These are phyloP conservation scores for Podochytrium sp. DNA, from an alignment of 192 early-diverging fungal genomes.

Conservation along the genomic window DNA sequence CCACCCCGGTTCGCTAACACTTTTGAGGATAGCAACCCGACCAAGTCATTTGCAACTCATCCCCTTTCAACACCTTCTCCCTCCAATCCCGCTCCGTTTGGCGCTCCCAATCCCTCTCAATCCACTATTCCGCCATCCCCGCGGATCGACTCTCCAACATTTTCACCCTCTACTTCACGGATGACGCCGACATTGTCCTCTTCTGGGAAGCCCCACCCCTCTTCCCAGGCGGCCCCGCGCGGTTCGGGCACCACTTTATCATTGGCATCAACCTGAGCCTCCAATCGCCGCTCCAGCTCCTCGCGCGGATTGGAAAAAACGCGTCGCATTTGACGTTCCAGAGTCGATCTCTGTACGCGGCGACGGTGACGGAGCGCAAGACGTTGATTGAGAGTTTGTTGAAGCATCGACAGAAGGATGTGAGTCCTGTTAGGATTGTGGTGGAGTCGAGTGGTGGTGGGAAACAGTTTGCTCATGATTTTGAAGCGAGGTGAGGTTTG, in stretches of 20 bases:
- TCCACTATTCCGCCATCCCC: constrained; percentile 72
- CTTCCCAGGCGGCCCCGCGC: constrained; percentile 35
- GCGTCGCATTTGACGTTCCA: constrained; percentile 27
- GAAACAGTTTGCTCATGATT: constrained; percentile 43
- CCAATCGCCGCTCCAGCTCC: constrained; percentile 54
- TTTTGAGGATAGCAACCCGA: constrained; percentile 25
- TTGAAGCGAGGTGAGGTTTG: constrained; percentile 3
- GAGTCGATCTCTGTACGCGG: constrained; percentile 68
- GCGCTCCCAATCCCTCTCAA: constrained; percentile 63
- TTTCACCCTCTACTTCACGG: constrained; percentile 86
- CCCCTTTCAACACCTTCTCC: constrained; percentile 71
- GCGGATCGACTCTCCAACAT: constrained; percentile 55
- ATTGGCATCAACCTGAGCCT: constrained; percentile 89
- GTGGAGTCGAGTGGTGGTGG: constrained; percentile 51
- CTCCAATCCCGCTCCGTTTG: constrained; percentile 74
- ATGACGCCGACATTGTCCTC: constrained; percentile 85
- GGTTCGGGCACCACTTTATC: constrained; percentile 87
- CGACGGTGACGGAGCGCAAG: constrained; percentile 68
- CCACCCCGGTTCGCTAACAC: too few species aligned
- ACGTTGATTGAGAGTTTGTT: constrained; percentile 67
- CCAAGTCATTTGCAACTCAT: constrained; percentile 60
- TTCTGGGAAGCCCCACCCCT: constrained; percentile 66
- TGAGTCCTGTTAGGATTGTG: constrained; percentile 69
- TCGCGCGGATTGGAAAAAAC: constrained; percentile 28
- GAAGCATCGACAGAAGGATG: constrained; percentile 64